Conservation (phyloP, 495 filamentous ascomycete species). For the Podospora pseudocomata region DNA sequence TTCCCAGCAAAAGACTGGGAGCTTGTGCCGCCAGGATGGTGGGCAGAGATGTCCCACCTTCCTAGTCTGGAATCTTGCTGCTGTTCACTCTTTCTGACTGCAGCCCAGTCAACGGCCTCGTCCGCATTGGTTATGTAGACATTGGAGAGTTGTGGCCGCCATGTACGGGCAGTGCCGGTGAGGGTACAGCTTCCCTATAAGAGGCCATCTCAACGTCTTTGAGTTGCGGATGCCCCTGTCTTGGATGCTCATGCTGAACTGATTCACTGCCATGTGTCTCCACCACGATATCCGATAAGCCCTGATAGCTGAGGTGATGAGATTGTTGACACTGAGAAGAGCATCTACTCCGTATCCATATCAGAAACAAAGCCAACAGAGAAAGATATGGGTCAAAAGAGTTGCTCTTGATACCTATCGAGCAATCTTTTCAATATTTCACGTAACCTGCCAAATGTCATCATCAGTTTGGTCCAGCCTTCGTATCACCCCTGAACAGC, state of each 20-base stretch:
- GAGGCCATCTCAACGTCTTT: neutral
- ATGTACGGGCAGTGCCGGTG: neutral
- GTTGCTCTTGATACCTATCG: neutral
- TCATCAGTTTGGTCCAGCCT: neutral
- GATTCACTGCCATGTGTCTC: neutral
- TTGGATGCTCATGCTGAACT: neutral
- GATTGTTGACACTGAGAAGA: too few relatives aligned
- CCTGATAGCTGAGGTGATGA: neutral
- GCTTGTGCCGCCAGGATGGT: neutral
- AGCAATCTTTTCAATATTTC: neutral
- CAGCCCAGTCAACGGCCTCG: neutral
- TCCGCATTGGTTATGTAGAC: neutral
- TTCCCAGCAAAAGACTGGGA: neutral
- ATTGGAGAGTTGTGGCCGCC: neutral
- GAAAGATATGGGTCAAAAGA: neutral
- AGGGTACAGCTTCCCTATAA: neutral
- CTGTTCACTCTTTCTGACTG: neutral
- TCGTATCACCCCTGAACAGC: neutral
- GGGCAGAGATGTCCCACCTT: slow-evolving; percentile 6
- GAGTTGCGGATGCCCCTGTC: neutral
- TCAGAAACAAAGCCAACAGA: neutral
- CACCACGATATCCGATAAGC: neutral
- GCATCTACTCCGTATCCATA: neutral
- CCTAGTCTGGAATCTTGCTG: neutral
- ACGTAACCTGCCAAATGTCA: neutral